Evolutionary conservation across 2,329 filamentous ascomycete species (phyloP), one percentile per base, ranked within the genome.

Genomic region (Aspergillus nomiae): DNA sequence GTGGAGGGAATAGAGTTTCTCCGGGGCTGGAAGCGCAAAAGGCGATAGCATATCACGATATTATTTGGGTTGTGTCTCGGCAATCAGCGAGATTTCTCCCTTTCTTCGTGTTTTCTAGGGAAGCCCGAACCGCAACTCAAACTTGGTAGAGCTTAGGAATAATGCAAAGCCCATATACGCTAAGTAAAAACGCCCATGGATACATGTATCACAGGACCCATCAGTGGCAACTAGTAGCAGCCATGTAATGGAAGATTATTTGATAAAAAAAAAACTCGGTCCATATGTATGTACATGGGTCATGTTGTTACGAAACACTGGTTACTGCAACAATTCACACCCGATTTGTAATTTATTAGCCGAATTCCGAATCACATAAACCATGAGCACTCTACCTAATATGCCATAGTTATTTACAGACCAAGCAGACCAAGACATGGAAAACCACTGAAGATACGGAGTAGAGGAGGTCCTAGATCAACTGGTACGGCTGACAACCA

Each of bases 401-500:
- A 50, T 50, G 46, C 46, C 14, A 28, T 50, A 24, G 14, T 6
- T 50, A 50, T 26, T 12, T 28, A 24, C 46, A 9, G 24, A 50
- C 11, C 11, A 8, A 12, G 12, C 11, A 50, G 11, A 16, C 26
- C 14, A 28, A 50, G 46, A 50, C 2, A 51, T 51, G 12, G 14
- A 32, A 51, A 30, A 14, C 16, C 11, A 24, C 16, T 41, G 2
- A 19, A 41, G 38, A 41, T 9, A n/a, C 16, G 19, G 38, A 41
- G 38, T 46, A 24, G 12, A 46, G 16, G 10, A 45, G 16, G 11
- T 11, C 41, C 19, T 45, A 45, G 28, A 51, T 45, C 56, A 36
- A 8, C 43, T 41, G 45, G 53, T 34, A 57, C 56, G 61, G 61
- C 45, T 46, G 28, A 34, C 41, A 19, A 54, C 51, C 36, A 54